Percentiles rank a stretch among this genome's conserved stretches.
phyloP scores from a whole-genome alignment of 139 green algal genomes.

The Ostreobium quekettii region DNA sequence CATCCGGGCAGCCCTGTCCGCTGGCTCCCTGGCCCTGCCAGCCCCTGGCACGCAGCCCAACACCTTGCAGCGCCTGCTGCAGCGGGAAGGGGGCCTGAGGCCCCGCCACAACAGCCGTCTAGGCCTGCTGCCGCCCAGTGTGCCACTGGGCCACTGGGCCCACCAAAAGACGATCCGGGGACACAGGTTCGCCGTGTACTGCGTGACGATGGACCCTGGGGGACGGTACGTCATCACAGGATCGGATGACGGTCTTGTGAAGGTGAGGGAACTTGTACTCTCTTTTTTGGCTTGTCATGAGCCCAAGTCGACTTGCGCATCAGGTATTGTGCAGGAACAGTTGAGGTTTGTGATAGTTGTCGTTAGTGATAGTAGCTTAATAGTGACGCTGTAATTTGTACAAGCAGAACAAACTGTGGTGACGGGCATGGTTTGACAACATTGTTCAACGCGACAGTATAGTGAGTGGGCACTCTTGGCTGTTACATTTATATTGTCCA shows the following conservation, averaged over 20 bases:
- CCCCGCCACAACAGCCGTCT: neutral
- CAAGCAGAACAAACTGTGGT: too few species aligned
- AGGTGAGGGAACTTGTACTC: slow-evolving; percentile 36
- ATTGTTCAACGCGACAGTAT: too few species aligned
- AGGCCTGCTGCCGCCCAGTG: neutral
- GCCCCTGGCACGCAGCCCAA: slow-evolving; percentile 2
- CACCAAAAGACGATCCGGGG: slow-evolving; percentile 56
- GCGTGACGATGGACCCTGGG: slow-evolving; percentile 44
- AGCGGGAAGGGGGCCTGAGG: slow-evolving; percentile 22
- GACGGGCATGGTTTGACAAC: too few species aligned
- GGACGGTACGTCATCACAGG: slow-evolving; percentile 60
- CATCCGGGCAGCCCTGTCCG: neutral
- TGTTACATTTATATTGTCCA: too few species aligned
- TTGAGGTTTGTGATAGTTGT: too few species aligned
- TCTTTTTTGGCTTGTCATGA: slow-evolving; percentile 13
- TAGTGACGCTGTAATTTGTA: too few species aligned
- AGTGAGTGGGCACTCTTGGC: too few species aligned
- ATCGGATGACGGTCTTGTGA: slow-evolving; percentile 72
- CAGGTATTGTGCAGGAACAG: too few species aligned
- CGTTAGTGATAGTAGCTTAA: too few species aligned
- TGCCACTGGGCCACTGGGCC: slow-evolving; percentile 17
- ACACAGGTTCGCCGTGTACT: slow-evolving; percentile 66
- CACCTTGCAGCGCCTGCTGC: slow-evolving; percentile 27
- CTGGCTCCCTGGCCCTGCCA: neutral
- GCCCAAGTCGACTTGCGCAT: too few species aligned